Conservation (phyloP, 2,329 filamentous ascomycete species). For the Fusarium newnesense region DNA sequence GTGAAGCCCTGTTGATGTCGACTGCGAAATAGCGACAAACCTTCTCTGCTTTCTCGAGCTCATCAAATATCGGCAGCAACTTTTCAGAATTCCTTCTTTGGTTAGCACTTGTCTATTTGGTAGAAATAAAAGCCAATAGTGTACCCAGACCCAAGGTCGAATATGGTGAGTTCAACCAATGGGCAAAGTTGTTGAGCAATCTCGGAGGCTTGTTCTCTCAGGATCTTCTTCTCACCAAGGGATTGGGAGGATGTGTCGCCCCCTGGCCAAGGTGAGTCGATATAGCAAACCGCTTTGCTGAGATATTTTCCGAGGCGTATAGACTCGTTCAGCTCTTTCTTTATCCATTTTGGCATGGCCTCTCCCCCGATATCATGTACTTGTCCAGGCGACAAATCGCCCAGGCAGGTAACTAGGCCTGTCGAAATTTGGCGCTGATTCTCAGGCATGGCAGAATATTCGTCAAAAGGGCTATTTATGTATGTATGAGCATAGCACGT, state of each 20-base stretch:
- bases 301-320: neutral
- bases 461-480: no score
- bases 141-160: neutral
- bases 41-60: neutral
- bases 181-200: neutral
- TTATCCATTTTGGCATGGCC: neutral
- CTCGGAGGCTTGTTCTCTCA: neutral
- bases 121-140: neutral
- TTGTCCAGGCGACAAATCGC: neutral
- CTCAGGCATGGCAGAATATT: no score
- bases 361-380: neutral
- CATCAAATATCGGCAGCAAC: neutral
- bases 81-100: neutral
- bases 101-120: neutral
- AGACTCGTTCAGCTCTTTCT: neutral
- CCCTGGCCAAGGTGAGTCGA: neutral
- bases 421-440: no score
- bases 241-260: neutral
- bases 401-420: no score
- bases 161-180: neutral
- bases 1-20: neutral
- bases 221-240: neutral
- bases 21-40: neutral
- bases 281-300: neutral
- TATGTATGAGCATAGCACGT: no score